Base-by-base conservation (phyloP, 2,329 filamentous ascomycete genomes). In the Epichloe sibirici region DNA sequence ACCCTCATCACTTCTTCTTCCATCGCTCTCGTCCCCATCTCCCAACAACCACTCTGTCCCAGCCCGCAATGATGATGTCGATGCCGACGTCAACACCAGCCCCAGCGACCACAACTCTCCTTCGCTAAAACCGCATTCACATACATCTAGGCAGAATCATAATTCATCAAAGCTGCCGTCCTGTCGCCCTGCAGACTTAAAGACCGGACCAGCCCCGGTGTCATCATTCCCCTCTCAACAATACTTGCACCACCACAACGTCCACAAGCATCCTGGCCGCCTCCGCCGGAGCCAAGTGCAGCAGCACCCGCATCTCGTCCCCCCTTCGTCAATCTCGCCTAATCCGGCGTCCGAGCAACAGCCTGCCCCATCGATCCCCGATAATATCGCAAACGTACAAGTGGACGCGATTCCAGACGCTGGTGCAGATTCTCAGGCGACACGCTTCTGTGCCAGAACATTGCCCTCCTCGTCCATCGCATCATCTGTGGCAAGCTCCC, bases 151-250 rank as follows among this genome's bases (percentile, higher is more conserved):
- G 51, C 74, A 75, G 57, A 75, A 63, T 61, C 72, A 79, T 63
- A 78, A 71, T 60, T 73, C 75, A 40, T 79, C 76, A 56, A 79
- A 79, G 59, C 65, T 79, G 57, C 76, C 77, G 31, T 71, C 76
- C 23, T 78, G 75, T 63, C 76, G 76, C 54, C 76, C 77, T 61
- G 73, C 70, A 57, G 76, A 79, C 65, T 66, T 74, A 51, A 66
- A 66, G 52, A 69, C 53, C 55, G 59, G 48, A 46, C 55, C 40
- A n/a, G 40, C 58, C 53, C 52, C 61, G 56, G 53, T 55, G 57
- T 59, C 57, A 56, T 56, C 58, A 51, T 49, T 46, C 53, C 52
- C 57, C 54, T 55, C 56, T 44, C 53, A 56, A 47, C 55, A 51
- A 53, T 52, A 52, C 51, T 44, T 49, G 51, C 56, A 56, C 47